Base-by-base conservation (phyloP, 2,329 filamentous ascomycete genomes). In the Clathrospora elynae region DNA sequence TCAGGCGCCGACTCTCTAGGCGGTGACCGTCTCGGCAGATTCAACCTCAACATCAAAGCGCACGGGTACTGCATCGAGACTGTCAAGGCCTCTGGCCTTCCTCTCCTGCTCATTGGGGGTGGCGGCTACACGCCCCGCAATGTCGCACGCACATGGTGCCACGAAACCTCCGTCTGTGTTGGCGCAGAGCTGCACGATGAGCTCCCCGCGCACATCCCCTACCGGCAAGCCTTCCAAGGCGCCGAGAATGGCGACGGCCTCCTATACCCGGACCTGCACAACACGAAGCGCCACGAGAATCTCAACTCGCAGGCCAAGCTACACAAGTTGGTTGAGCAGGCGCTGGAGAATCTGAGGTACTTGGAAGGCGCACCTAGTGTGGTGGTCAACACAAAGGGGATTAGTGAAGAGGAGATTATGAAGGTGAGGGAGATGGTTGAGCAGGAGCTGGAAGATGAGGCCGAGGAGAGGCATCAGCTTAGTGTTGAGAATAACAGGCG, bases 71-170 rank as follows among this genome's bases (percentile, higher is more conserved):
- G 93, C 68, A 89, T 96, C 45, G 83, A 86, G 35, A 96, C 87
- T 61, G 90, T 91, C 71, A 97, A 97, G 71, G 82, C 78, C 32
- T 83, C 90, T 51, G 78, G 81, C 5, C 76, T 95, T 1, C 93
- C 93, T 2, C 79, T 97, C 49, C 84, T 99, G 35, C 82, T 99
- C 40, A 88, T 97, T 45, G 93, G 93, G 30, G 93, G 93, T 25
- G 93, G 93, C 42, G 93, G 93, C 18, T 99, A 99, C 72, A 99
- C 93, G 10, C 91, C 93, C 4, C 84, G 92, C 53, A 99, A 99
- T 63, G 93, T 99, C 5, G 93, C 93, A 28, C 87, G 93, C 39
- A 90, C 92, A 19, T 99, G 93, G 93, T 90, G 91, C 16, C 92
- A 95, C 72, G 93, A 99, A 74, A 99, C 93, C 9, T 87, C 88